Evolutionary conservation across 306 rosid genomes (phyloP), one percentile per base, ranked within the genome.

Genomic region (Phaseolus lunatus): DNA sequence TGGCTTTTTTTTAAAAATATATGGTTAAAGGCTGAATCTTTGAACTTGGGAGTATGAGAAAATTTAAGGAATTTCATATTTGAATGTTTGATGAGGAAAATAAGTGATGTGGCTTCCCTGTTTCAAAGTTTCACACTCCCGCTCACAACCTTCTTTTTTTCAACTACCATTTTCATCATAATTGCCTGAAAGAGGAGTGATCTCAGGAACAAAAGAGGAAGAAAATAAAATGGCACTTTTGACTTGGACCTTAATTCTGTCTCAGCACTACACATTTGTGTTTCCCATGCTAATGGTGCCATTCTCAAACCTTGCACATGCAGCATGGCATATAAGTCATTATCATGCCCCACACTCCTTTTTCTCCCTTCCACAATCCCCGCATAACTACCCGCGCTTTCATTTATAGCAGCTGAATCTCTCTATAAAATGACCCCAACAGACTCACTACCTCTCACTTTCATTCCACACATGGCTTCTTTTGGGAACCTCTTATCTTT

Each of bases 221-320:
- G 10, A n/a, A 54, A 70, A 49, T 37, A 14, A 62, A 50, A 65
- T 29, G 31, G 0, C 24, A n/a, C 79, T 53, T 80, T 86, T 84
- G 83, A 81, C 89, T 45, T 15, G 5, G 70, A 67, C 66, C 1
- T n/a, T 0, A 76, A 53, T 47, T 45, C 13, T 31, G 29, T 49
- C 62, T 58, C 27, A 35, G 61, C 64, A 24, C n/a, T 19, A 27
- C 33, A 52, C 65, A 64, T 75, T 66, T 48, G 58, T 70, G 84
- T 71, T 48, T 74, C 66, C 70, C 76, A 65, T 76, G 80, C 76
- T 77, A 71, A 65, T 76, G 80, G 76, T 77, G 72, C 59, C 85
- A 77, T 73, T 79, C 37, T 57, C 50, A 77, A 70, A 18, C 50
- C 68, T 78, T 66, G 86, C 93, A 82, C 90, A 91, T 89, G 93